Evolutionary conservation across 257 asterid species (phyloP).

Genomic region (Rauvolfia tetraphylla): DNA sequence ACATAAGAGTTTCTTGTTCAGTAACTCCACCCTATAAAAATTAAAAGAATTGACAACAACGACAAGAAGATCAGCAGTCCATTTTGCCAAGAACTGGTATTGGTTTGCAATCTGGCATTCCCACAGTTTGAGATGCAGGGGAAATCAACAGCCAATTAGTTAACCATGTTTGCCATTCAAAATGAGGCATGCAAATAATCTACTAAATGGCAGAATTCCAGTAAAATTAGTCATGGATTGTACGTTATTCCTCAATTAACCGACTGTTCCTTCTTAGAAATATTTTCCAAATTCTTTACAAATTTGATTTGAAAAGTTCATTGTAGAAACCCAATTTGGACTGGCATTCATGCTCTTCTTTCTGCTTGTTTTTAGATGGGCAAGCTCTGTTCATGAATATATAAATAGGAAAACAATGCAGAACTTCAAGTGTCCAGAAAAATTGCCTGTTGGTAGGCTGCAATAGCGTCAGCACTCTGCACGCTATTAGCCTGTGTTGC

Average conservation of each 20-base stretch:
- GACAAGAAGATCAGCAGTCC: not conserved
- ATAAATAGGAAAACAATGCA: not conserved
- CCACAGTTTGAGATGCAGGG: not conserved
- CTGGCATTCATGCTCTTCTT: not conserved
- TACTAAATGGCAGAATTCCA: not conserved
- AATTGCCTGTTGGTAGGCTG: conserved; percentile 86
- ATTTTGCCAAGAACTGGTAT: not conserved
- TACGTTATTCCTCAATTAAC: not conserved
- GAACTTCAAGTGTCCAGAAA: not conserved
- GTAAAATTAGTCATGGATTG: not conserved
- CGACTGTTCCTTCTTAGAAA: not conserved
- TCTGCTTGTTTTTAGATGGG: not conserved
- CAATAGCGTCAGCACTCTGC: conserved; percentile 95
- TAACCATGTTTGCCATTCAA: not conserved
- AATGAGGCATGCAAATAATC: not conserved
- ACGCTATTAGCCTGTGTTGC: conserved; percentile 99
- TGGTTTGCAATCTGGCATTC: not conserved
- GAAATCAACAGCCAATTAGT: not conserved
- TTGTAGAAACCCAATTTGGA: not conserved
- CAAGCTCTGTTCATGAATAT: not conserved
- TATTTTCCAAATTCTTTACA: not conserved
- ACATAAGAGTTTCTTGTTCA: not conserved
- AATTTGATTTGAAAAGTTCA: not conserved
- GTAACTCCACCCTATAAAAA: too few relatives aligned
- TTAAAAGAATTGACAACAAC: not conserved